Base-by-base conservation (phyloP, 2,329 filamentous ascomycete genomes). In the Calonectria montana region DNA sequence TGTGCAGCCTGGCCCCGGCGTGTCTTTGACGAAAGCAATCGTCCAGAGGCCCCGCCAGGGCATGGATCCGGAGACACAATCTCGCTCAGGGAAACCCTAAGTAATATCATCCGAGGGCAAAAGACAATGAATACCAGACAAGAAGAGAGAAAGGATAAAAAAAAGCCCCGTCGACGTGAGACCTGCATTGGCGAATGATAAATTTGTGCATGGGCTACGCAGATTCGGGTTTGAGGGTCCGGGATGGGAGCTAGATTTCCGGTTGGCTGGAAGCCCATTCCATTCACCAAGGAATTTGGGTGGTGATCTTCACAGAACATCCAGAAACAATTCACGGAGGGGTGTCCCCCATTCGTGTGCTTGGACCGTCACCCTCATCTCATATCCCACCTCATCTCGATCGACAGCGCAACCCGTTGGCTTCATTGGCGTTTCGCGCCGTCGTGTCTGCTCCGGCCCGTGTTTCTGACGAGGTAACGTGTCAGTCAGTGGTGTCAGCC, bases 181-280 rank as follows among this genome's bases (percentile, higher is more conserved):
- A 47, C 47, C 55, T 27, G 45, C 55, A 23, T 39, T 37, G n/a
- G 57, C 61, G 63, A 21, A 43, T 35, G 37, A 23, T 61, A 43
- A 43, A 64, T 39, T 45, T 53, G 55, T 64, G 53, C 61, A 65
- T 65, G 62, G 47, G 63, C 39, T 43, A 53, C 55, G 45, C 27
- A 39, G 65, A 63, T 50, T 45, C 57, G 37, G 35, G 53, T 29
- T 62, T 67, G 69, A 47, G 66, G 64, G 64, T 39, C 55, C 63
- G 45, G 57, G 67, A 55, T 43, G 23, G 41, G 48, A 64, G 69
- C 69, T 35, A 67, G 29, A 41, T 67, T 63, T 67, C 69, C 64
- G 69, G 69, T 71, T 71, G 69, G 64, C 57, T 71, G 64, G 57
- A 50, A 37, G 69, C 39, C 39, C 57, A 64, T 67, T 57, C 69